Evolutionary conservation across 352 stramenopile species (phyloP), one percentile per base, ranked within the genome.

Genomic region (Pythium dissimile): DNA sequence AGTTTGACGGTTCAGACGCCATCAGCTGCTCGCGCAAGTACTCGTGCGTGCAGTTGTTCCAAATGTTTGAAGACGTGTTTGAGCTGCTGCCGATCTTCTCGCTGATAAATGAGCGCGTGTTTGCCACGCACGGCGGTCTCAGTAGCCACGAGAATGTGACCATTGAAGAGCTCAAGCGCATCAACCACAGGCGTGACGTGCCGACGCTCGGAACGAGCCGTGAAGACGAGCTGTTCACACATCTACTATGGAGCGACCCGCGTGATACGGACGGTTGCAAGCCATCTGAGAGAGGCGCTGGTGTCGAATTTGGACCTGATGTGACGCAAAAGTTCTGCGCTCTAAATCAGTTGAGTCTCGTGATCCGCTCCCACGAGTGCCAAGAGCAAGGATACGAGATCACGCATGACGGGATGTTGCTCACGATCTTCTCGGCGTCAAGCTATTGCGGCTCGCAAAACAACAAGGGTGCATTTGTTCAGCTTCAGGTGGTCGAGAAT

Each of bases 351-450:
- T 63, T 97, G 12, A 89, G 72, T 31, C 69, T 98, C 2, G 82
- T 98, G 23, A 96, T 98, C 64, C 88, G 93, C n/a, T 97, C 88
- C 1, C 93, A 98, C 52, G 92, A 98, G 63, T 97, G 89, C 53
- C 83, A 94, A 43, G 75, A 92, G 65, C 77, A 97, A 70, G 93
- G 93, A 0, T 98, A 94, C 53, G 82, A 95, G 24, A 89, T 92
- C 20, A 66, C 70, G n/a, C 87, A 97, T 62, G 84, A 96, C 43
- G 84, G 85, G 10, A 52, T 93, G 56, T 56, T 95, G 26, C 57
- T 97, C 34, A 97, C 89, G 2, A 84, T 98, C 4, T 98, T 98
- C 65, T 97, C 86, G 11, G 92, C 92, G 8, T 96, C 86, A 10
- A 94, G 83, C 56, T 98, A 98, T 62, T 97, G 90, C 54, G 88